Base-by-base conservation (phyloP, 805 yeast species). In the Hemisphaericaspora nanyangensis region DNA sequence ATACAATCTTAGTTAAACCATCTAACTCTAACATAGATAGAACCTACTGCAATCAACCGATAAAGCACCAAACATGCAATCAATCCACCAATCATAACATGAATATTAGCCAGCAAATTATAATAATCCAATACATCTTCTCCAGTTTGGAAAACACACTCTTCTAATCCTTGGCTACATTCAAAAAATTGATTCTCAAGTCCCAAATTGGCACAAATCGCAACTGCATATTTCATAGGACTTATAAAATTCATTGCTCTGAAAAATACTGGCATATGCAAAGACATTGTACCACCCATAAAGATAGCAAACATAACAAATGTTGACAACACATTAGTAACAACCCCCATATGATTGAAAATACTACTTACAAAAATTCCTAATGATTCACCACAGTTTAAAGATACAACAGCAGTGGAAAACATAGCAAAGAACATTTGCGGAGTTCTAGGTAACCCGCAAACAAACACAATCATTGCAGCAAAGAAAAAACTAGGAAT, bases 241-340 rank as follows among this genome's bases (percentile, higher is more conserved):
- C 82, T 82, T n/a, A 84, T 49, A 60, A 79, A 88, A 58, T 86
- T 87, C 54, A 85, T 60, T 0, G 80, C 95, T 45, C 70, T 70
- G 52, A 87, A 69, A 34, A 88, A 79, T 2, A 61, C 63, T 18
- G 83, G 84, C 82, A 87, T 77, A n/a, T 80, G 69, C 50, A 86
- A 64, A 0, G 95, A 83, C 80, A 88, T 72, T 8, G 89, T 65
- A 3, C 96, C 96, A 1, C 87, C 85, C 93, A 88, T 84, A 48
- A 84, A 77, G 5, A 84, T 77, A 5, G 91, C 93, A 35, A 86
- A 62, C 2, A 87, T 77, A 37, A 85, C 63, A 20, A 84, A 55
- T 7, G 79, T 72, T 0, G 90, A 76, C 26, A 88, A 78, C 3
- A 85, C 61, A 54, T 84, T 85, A 13, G 85, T 80, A 0, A 93